phyloP scores from a whole-genome alignment of 768 basidiomycete species.

The Boletus insuetus region DNA sequence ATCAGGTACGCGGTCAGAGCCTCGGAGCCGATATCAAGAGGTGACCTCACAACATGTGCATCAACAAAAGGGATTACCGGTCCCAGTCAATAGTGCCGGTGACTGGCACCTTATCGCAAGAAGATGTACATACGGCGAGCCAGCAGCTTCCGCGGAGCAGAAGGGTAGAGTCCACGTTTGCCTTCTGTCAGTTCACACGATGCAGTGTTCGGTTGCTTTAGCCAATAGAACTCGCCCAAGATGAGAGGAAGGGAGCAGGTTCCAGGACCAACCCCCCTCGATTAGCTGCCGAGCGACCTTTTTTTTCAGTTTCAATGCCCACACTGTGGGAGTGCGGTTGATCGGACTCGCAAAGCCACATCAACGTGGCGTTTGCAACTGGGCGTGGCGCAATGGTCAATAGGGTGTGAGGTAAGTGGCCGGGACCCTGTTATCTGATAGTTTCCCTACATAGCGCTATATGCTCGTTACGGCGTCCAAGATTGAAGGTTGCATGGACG shows the following conservation, averaged over 20 bases:
- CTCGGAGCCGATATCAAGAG: too few relatives aligned
- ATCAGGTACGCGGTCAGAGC: too few relatives aligned
- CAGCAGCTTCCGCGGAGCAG: not conserved
- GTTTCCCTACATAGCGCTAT: not conserved
- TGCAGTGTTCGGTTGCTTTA: not conserved
- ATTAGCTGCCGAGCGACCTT: not conserved
- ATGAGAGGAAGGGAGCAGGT: not conserved
- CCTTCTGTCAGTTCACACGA: not conserved
- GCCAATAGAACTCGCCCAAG: not conserved
- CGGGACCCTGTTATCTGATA: constrained; percentile 9
- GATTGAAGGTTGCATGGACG: not conserved
- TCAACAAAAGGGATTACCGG: too few relatives aligned
- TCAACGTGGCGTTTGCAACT: not conserved
- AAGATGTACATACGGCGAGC: not conserved
- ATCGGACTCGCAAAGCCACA: constrained; percentile 1
- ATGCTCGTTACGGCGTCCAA: not conserved
- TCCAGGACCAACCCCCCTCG: not conserved
- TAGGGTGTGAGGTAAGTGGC: constrained; percentile 5
- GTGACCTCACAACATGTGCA: too few relatives aligned
- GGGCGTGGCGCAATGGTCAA: not conserved
- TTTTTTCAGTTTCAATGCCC: not conserved
- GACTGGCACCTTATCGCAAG: not conserved
- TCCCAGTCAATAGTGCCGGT: too few relatives aligned
- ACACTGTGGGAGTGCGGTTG: not conserved
- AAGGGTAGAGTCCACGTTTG: not conserved